These are phyloP conservation scores for Auricularia sp. DNA, from an alignment of 768 basidiomycete genomes.

Conservation along the genomic window DNA sequence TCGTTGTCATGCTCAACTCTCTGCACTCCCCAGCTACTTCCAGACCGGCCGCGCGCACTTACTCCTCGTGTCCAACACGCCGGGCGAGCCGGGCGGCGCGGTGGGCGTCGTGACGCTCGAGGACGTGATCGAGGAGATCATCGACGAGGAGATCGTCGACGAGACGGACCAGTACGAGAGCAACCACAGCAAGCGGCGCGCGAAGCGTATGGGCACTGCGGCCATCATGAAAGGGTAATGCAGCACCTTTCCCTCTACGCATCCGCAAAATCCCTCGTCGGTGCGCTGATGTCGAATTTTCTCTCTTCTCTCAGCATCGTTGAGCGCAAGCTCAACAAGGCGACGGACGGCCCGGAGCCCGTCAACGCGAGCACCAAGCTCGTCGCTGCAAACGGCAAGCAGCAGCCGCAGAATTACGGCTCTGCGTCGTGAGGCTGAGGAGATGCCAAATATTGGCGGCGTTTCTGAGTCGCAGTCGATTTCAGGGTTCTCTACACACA, in stretches of 20 bases:
- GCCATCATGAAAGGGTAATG: conserved; percentile 45
- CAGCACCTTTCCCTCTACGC: neutral
- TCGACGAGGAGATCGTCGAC: conserved; percentile 91
- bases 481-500: no score
- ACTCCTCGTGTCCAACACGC: conserved; percentile 72
- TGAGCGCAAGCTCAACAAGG: neutral
- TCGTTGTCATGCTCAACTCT: no score
- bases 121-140: conserved; percentile 74
- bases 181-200: conserved; percentile 69
- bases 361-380: neutral
- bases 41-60: conserved; percentile 94
- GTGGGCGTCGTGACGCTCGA: conserved; percentile 87
- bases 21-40: conserved; percentile 12
- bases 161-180: conserved; percentile 88
- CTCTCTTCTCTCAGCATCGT: neutral
- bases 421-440: neutral
- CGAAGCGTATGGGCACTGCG: conserved; percentile 60
- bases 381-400: neutral
- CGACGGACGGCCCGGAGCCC: neutral
- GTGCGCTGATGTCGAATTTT: neutral
- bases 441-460: no score
- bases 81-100: conserved; percentile 73
- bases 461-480: no score
- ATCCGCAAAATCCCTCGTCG: no score
- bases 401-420: neutral